Evolutionary conservation across 208 protist genomes (phyloP), one percentile per base, ranked within the genome.

Genomic region (Trypanosoma scelopori): DNA sequence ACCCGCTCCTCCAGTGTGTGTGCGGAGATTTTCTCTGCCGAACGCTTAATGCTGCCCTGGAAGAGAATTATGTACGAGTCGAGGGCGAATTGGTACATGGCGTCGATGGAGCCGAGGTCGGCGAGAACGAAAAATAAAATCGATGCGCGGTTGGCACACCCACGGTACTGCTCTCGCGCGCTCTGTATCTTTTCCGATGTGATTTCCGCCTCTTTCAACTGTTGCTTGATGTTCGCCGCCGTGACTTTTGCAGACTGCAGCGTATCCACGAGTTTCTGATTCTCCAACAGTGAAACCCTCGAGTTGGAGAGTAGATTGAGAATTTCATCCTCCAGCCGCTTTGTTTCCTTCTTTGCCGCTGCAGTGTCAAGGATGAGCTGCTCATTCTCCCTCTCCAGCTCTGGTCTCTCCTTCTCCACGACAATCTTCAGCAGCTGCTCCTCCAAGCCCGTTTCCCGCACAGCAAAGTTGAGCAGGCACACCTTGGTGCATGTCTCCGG

Each of bases 21-120:
- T 15, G 85, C 82, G 23, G 75, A 67, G 53, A 97, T 97, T 73
- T 94, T 94, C 66, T 97, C 93, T 41, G 86, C 62, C 1, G 94
- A 94, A 25, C 94, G 95, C 62, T 97, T 89, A 79, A 99, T 99
- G 76, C 89, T 98, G 46, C 82, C 81, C 65, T 96, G 88, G 81
- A 99, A 99, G 9, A 99, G 79, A 11, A 93, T 77, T 53, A 99
- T 98, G 81, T 99, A 99, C 5, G 95, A 89, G 65, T 99, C 97
- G 5, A 99, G 82, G 20, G 97, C 97, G 70, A 99, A 99, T 79
- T 99, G 98, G 82, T 99, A 99, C 98, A 99, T 99, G 27, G 89
- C 89, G 79, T 99, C 98, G 57, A 99, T 97, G 13, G 78, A 83
- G 43, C 91, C 87, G 16, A 99, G 79, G 78, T 99, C 98, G 16